Percentiles rank a stretch among this genome's conserved stretches.
phyloP scores from a whole-genome alignment of 805 yeast genomes.

The Schwanniomyces polymorphus region DNA sequence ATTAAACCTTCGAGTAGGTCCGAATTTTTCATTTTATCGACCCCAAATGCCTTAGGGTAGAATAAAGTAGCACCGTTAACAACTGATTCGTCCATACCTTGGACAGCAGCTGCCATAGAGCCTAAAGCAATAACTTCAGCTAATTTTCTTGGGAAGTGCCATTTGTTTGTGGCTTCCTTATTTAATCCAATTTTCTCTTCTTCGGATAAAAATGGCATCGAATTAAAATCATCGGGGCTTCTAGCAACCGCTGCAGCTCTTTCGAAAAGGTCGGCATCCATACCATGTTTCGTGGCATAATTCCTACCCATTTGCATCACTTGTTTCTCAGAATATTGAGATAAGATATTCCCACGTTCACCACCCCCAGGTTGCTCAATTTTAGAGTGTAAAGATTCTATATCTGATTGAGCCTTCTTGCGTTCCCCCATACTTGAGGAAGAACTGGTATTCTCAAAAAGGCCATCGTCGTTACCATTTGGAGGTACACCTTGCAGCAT shows the following conservation, averaged over 20 bases:
- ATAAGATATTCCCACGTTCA: conserved; percentile 45
- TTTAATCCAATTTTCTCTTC: conserved; percentile 51
- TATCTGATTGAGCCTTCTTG: conserved; percentile 7
- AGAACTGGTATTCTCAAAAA: conserved; percentile 9
- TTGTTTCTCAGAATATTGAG: no score
- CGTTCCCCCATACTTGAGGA: conserved; percentile 7
- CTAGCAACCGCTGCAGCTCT: conserved; percentile 62
- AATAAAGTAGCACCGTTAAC: conserved; percentile 65
- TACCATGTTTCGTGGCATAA: conserved; percentile 55
- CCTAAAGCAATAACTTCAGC: conserved; percentile 56
- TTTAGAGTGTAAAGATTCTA: conserved; percentile 14
- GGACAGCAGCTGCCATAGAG: conserved; percentile 70
- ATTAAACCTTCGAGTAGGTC: conserved; percentile 62
- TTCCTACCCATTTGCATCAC: conserved; percentile 70
- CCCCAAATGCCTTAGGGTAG: conserved; percentile 56
- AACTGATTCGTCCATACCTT: conserved; percentile 76
- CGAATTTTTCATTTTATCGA: conserved; percentile 33
- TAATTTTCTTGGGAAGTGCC: conserved; percentile 50
- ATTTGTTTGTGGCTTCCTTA: conserved; percentile 42
- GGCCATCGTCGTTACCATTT: conserved; percentile 8
- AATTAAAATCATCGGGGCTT: conserved; percentile 54
- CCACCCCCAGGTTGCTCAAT: conserved; percentile 15
- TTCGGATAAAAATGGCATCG: conserved; percentile 50
- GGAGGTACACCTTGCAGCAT: not conserved
- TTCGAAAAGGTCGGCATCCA: conserved; percentile 61